Evolutionary conservation across 495 filamentous ascomycete species (phyloP), one percentile per base, ranked within the genome.

Genomic region (Immersiella caudata): DNA sequence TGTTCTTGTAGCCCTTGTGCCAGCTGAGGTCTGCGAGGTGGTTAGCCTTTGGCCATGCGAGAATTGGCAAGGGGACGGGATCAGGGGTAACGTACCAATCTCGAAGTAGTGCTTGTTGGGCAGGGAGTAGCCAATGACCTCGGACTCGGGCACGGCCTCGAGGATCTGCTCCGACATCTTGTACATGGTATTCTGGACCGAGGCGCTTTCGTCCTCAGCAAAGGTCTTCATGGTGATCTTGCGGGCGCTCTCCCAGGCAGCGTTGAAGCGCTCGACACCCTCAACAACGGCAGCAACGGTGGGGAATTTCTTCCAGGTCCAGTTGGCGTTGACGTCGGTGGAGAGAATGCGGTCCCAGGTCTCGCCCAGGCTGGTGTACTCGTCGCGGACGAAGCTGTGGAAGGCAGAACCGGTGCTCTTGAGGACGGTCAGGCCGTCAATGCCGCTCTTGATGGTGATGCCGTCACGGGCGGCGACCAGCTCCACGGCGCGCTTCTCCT

Each of bases 71-170:
- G n/a, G n/a, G n/a, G n/a, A 25, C 26, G 24, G 14, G 35, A 52
- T 21, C 36, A 35, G 29, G 12, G 33, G 21, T 60, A 56, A 84
- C 90, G 81, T 83, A 97, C 93, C 90, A 81, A 97, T 90, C 79
- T 97, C 95, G 75, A 97, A 99, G 81, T 97, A 99, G 78, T 99
- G 95, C 82, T 97, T 97, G 81, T 99, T 99, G 22, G 95, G 95
- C 75, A 99, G 82, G 14, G 88, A 85, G 74, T 97, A 98, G 70
- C 89, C 87, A 46, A 93, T 91, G 14, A 85, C 81, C 51, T 91
- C 87, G 11, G 93, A 85, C 76, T 88, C 81, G 29, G 92, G 87
- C 63, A 85, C 93, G 26, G 82, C 86, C 20, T 83, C 91, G 69
- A 99, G 82, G 70, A 99, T 97, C 81, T 90, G 84, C 76, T 94